Base-by-base conservation (phyloP, 345 rosid genomes). In the Brassica rapa region DNA sequence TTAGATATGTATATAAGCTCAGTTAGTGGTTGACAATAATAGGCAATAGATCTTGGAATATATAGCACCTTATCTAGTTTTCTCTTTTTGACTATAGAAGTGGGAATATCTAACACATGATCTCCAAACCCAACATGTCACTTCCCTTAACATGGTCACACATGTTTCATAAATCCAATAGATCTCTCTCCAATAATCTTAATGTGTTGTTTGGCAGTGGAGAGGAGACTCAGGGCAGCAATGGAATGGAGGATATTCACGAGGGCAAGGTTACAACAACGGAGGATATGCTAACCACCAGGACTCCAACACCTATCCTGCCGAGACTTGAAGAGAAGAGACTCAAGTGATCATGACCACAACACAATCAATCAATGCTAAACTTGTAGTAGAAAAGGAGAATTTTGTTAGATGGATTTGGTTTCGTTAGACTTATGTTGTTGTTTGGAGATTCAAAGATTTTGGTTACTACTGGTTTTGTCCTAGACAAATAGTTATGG, bases 241-340 rank as follows among this genome's bases (percentile, higher is more conserved):
- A 62, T 90, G 97, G 97, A 88, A 88, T 15, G 97, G 96, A 43
- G 87, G 81, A 73, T 85, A 91, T 78, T 77, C 86, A 30, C 85
- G 91, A 72, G 92, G 90, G 70, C 91, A 88, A 64, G 88, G 86
- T 61, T 90, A 88, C 61, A 82, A 85, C 68, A 77, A 88, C 70
- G 91, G 94, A 66, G 92, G 94, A 63, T 85, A 91, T 68, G 84
- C 85, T 66, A 78, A 74, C 62, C 76, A 81, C 55, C 82, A 72
- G 19, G 77, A 73, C 64, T 72, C 82, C 73, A 78, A 72, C 82
- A 32, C 1, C 7, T 78, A 78, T 57, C 49, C 43, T 65, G 16
- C 66, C 3, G 81, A 77, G 60, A 15, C 32, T 70, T 77, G 59
- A 77, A 57, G 62, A 57, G 46, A 77, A 70, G 39, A 62, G 43